These are phyloP conservation scores for Cryphonectria japonica DNA, from an alignment of 2,329 filamentous ascomycete species.

Conservation along the genomic window DNA sequence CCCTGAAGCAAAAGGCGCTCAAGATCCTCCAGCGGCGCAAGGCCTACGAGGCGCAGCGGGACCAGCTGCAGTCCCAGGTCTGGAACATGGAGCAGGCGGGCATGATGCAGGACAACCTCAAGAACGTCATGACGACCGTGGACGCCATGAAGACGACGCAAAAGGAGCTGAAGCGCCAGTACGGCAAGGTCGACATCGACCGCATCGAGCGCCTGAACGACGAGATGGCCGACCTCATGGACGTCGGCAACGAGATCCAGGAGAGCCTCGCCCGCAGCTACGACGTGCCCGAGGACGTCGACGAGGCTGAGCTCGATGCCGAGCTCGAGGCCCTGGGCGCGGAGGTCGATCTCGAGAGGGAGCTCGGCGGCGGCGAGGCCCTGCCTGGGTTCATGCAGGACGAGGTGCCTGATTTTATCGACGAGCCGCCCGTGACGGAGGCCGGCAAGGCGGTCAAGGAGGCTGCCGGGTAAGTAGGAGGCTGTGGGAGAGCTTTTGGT, in stretches of 20 bases:
- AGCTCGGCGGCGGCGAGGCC: slow-evolving; percentile 59
- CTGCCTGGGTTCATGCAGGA: slow-evolving; percentile 89
- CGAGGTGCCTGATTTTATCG: slow-evolving; percentile 88
- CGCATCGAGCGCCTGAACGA: slow-evolving; percentile 98
- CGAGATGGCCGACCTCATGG: slow-evolving; percentile 98
- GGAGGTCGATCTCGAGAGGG: slow-evolving; percentile 85
- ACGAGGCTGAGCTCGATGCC: slow-evolving; percentile 94
- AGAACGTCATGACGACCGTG: slow-evolving; percentile 97
- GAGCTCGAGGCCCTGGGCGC: slow-evolving; percentile 93
- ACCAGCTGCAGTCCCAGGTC: slow-evolving; percentile 89
- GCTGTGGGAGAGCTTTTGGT: neutral
- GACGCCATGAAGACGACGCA: slow-evolving; percentile 97
- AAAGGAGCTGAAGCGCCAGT: slow-evolving; percentile 89
- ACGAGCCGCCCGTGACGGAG: slow-evolving; percentile 77
- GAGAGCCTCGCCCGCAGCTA: slow-evolving; percentile 90
- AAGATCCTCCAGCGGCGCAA: slow-evolving; percentile 93
- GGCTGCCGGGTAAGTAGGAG: slow-evolving; percentile 59
- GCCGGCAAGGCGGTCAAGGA: slow-evolving; percentile 74
- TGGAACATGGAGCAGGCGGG: slow-evolving; percentile 99
- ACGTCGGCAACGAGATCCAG: slow-evolving; percentile 97
- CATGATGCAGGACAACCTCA: slow-evolving; percentile 98
- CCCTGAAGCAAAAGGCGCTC: slow-evolving; percentile 91
- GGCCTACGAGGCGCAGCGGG: slow-evolving; percentile 90
- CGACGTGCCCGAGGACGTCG: slow-evolving; percentile 94
- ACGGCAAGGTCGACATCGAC: slow-evolving; percentile 96